phyloP scores from a whole-genome alignment of 2,329 filamentous ascomycete species.

The Colletotrichum tropicicola region DNA sequence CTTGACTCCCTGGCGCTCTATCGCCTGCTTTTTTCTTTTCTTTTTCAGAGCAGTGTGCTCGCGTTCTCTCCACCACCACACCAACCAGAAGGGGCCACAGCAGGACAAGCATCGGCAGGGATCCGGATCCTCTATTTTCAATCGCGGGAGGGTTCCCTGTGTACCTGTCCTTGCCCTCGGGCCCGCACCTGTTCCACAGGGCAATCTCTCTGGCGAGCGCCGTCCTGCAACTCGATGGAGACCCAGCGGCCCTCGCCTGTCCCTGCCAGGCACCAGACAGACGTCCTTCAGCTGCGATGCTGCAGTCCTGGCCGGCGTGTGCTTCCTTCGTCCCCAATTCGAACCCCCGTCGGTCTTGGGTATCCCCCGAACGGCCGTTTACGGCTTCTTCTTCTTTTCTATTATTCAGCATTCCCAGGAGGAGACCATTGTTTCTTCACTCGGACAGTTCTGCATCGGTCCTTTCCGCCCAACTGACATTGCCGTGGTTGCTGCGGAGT shows the following conservation, averaged over 20 bases:
- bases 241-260: neutral
- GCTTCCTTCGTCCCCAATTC: constrained; percentile 6
- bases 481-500: constrained; percentile 13
- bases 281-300: no score
- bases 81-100: constrained; percentile 30
- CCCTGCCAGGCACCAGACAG: constrained; percentile 1
- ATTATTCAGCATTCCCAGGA: neutral
- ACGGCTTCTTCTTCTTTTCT: neutral
- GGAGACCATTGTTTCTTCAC: constrained; percentile 1
- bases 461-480: constrained; percentile 1
- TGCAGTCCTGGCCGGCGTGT: no score
- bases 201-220: constrained; percentile 18
- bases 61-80: constrained; percentile 31
- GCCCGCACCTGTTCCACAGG: neutral
- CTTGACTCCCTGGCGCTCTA: neutral
- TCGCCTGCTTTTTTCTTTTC: neutral
- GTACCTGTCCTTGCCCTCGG: neutral
- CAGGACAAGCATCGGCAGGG: constrained; percentile 22
- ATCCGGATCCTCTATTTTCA: constrained; percentile 27
- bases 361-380: constrained; percentile 2
- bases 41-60: neutral
- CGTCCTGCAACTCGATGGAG: constrained; percentile 5
- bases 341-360: neutral
- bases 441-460: constrained; percentile 2
- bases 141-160: constrained; percentile 4